Percentiles rank a stretch among this genome's conserved stretches.
These are phyloP conservation scores for Phytopythium boreale DNA, from an alignment of 352 stramenopile genomes.

Conservation along the genomic window DNA sequence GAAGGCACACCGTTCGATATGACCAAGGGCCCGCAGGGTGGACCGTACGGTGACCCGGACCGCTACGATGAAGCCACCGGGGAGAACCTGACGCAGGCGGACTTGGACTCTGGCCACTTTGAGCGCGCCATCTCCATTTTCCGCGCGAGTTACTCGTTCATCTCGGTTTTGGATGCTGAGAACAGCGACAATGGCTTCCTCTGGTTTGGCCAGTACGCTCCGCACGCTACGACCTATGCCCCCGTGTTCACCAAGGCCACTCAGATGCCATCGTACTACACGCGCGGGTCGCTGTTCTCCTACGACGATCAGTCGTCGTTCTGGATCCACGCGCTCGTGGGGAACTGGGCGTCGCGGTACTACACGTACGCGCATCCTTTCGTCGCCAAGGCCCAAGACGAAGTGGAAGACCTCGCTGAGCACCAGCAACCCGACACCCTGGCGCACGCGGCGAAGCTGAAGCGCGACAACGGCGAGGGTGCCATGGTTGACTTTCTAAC, in stretches of 20 bases:
- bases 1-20: slow-evolving; percentile 91
- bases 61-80: slow-evolving; percentile 68
- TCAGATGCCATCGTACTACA: slow-evolving; percentile 42
- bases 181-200: slow-evolving; percentile 65
- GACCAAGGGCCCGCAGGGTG: slow-evolving; percentile 65
- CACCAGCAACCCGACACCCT: slow-evolving; percentile 33
- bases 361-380: slow-evolving; percentile 68
- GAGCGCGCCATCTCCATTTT: slow-evolving; percentile 94
- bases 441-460: slow-evolving; percentile 31
- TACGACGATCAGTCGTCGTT: slow-evolving; percentile 66
- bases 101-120: slow-evolving; percentile 66
- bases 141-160: slow-evolving; percentile 89
- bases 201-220: slow-evolving; percentile 91
- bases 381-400: slow-evolving; percentile 51
- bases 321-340: slow-evolving; percentile 80
- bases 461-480: slow-evolving; percentile 31
- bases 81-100: slow-evolving; percentile 41
- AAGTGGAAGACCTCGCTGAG: slow-evolving; percentile 50
- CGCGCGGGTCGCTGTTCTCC: slow-evolving; percentile 57
- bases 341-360: slow-evolving; percentile 80
- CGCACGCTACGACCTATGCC: slow-evolving; percentile 84
- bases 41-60: slow-evolving; percentile 91
- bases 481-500: slow-evolving; percentile 64
- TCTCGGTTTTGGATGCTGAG: slow-evolving; percentile 57
- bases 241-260: slow-evolving; percentile 82